Base-by-base conservation (phyloP, 225 moss, liverwort and hornwort genomes). In the Pleurozium schreberi region DNA sequence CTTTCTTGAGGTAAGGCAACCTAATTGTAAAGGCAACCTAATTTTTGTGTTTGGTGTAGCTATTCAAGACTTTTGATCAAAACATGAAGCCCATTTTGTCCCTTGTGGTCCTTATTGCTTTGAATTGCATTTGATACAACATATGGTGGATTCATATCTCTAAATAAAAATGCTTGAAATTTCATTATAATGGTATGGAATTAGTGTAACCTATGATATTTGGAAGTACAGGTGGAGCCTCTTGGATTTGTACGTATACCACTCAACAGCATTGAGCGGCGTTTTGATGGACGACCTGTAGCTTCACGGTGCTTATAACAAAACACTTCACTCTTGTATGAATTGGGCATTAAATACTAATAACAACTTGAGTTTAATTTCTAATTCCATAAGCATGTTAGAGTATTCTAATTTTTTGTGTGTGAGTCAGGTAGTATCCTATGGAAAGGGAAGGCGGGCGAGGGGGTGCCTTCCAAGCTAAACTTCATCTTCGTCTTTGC, bases 201-300 rank as follows among this genome's bases (percentile, higher is more conserved):
- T 49, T 38, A 3, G 8, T 5, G 26, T 52, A 19, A 65, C n/a
- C 66, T 52, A 26, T 27, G 9, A 4, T 43, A 33, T 33, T 34
- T 5, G 33, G 5, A 62, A 27, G 28, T 89, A 77, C 92, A 97
- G 97, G 96, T 93, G 26, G 96, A 96, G 82, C n/a, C 91, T 27
- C 91, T 97, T 90, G 97, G 95, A 38, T 92, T 91, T 42, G 87
- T 91, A 45, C 89, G 91, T 52, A 93, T 97, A 75, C 82, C 94
- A 61, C 94, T 97, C 1, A 91, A 80, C 71, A 89, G 87, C 40
- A 92, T 97, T 69, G 94, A 93, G 59, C 79, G 94, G 59, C 95
- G 97, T 27, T 84, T 95, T 76, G 97, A 97, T 90, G 95, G 96
- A 40, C 88, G 97, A n/a, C 95, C 93, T 76, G 93, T 97, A 84